Conservation (phyloP, 805 yeast genomes). For the Teunomyces gatunensis region DNA sequence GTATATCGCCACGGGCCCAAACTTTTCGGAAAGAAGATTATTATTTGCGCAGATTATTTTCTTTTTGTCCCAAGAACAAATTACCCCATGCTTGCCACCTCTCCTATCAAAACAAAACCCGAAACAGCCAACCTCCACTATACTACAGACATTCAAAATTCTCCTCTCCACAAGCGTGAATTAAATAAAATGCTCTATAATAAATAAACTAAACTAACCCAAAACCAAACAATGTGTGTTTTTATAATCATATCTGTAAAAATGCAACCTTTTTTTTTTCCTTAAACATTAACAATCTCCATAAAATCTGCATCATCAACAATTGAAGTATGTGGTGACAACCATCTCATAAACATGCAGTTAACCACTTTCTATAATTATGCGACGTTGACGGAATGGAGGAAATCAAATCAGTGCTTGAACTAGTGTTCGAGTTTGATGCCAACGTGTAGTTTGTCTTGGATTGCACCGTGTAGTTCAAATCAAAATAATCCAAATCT, state of each 20-base stretch:
- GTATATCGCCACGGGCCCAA: slow-evolving; percentile 4
- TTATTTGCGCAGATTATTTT: neutral
- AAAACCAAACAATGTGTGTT: slow-evolving; percentile 4
- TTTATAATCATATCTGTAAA: slow-evolving; percentile 1
- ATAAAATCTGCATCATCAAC: slow-evolving; percentile 1
- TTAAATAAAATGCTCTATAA: slow-evolving; percentile 6
- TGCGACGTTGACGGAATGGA: slow-evolving; percentile 30
- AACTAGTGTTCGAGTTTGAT: slow-evolving; percentile 9
- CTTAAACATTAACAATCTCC: neutral
- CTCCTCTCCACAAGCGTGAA: neutral
- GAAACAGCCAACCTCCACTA: neutral
- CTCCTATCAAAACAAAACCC: neutral
- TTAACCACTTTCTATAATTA: slow-evolving; percentile 40
- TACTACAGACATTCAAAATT: neutral
- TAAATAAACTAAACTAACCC: slow-evolving; percentile 1
- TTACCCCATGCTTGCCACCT: slow-evolving; percentile 6
- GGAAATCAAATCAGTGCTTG: slow-evolving; percentile 8
- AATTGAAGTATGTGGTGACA: neutral
- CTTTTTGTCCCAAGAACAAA: neutral
- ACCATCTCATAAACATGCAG: slow-evolving; percentile 23
- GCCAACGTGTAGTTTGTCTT: slow-evolving; percentile 14
- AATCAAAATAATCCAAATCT: slow-evolving; percentile 30
- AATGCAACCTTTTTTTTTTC: slow-evolving; percentile 3
- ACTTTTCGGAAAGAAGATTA: neutral
- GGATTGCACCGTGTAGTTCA: slow-evolving; percentile 30